Percentiles rank a stretch among this genome's conserved stretches.
Evolutionary conservation across 78 protist species (phyloP).

Genomic region (Dictyostelium capitatum): DNA sequence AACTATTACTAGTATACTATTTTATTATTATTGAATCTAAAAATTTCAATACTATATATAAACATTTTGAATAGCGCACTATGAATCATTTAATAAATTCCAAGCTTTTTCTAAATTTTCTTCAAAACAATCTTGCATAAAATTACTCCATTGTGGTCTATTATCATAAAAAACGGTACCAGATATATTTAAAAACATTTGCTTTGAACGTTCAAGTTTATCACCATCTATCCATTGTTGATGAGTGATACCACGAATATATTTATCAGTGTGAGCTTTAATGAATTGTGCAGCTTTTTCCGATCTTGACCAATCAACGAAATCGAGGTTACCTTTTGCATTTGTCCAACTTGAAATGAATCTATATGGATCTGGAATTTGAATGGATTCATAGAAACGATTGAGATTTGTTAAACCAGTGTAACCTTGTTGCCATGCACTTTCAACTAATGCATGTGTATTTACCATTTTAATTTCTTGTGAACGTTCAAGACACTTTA

Average conservation of each 20-base stretch:
- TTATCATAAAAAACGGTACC: conserved; percentile 72
- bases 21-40: no score
- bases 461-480: conserved; percentile 67
- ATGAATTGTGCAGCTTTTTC: conserved; percentile 64
- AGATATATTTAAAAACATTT: conserved; percentile 70
- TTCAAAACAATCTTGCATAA: conserved; percentile 56
- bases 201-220: conserved; percentile 53
- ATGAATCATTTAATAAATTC: conserved; percentile 66
- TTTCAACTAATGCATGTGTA: conserved; percentile 38
- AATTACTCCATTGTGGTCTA: conserved; percentile 53
- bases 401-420: conserved; percentile 26
- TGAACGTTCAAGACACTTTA: conserved; percentile 34
- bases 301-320: conserved; percentile 59
- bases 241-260: conserved; percentile 26
- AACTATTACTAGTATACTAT: no score
- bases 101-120: conserved; percentile 71
- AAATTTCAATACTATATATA: no score
- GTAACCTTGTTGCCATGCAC: conserved; percentile 50
- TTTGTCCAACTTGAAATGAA: conserved; percentile 69
- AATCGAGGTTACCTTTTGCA: conserved; percentile 43
- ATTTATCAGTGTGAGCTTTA: conserved; percentile 65
- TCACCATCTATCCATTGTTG: conserved; percentile 70
- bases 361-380: neutral
- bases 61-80: neutral
- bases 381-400: conserved; percentile 46